A percentile compares a stretch with the other conserved stretches of the same genome.
Conservation (phyloP, 163 green algal genomes). For the Coccomyxa subellipsoidea region DNA sequence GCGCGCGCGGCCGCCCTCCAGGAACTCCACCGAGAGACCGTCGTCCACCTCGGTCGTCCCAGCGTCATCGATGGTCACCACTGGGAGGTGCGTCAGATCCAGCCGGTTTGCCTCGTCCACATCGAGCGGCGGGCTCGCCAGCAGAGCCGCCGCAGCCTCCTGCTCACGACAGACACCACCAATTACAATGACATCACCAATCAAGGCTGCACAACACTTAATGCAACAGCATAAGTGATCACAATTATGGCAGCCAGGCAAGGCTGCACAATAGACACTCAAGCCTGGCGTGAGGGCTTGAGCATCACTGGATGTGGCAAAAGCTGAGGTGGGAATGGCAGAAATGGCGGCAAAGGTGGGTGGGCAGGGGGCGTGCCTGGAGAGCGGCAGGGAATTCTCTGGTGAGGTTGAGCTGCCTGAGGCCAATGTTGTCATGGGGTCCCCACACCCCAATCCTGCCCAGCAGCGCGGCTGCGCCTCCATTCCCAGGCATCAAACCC, state of each 20-base stretch:
- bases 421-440: constrained; percentile 46
- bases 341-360: no score
- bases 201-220: background rate
- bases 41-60: constrained; percentile 89
- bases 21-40: constrained; percentile 64
- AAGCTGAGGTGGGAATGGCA: background rate
- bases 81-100: constrained; percentile 65
- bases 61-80: constrained; percentile 81
- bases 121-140: constrained; percentile 51
- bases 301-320: background rate
- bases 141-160: constrained; percentile 39
- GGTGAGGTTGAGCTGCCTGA: constrained; percentile 26
- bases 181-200: background rate
- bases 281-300: background rate
- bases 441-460: constrained; percentile 43
- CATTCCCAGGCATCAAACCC: constrained; percentile 20
- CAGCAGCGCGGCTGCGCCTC: constrained; percentile 51
- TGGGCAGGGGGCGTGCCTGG: constrained; percentile 19
- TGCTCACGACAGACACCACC: background rate
- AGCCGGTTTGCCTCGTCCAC: constrained; percentile 47
- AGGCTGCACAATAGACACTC: background rate
- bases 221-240: background rate
- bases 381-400: constrained; percentile 36
- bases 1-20: constrained; percentile 41
- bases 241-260: background rate